A percentile compares a stretch with the other conserved stretches of the same genome.
These are phyloP conservation scores for Verticillium tricorpus DNA, from an alignment of 2,329 filamentous ascomycete genomes.

Conservation along the genomic window DNA sequence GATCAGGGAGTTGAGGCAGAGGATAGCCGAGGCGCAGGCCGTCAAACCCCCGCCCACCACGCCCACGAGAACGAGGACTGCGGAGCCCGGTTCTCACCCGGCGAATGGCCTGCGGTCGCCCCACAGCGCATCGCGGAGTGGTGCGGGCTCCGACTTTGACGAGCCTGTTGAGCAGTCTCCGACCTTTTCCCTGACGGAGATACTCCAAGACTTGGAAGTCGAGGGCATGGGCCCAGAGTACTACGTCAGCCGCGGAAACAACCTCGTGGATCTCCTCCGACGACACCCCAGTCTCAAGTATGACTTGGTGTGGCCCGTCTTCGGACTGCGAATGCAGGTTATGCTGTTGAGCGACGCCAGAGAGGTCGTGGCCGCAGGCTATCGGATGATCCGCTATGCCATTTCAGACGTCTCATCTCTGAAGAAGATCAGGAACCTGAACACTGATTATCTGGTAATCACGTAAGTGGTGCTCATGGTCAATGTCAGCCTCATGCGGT, in stretches of 20 bases:
- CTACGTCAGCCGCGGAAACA: constrained; percentile 90
- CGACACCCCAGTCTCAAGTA: constrained; percentile 91
- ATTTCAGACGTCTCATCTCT: constrained; percentile 89
- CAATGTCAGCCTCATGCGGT: not conserved
- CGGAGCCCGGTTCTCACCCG: constrained; percentile 37
- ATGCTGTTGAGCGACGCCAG: constrained; percentile 95
- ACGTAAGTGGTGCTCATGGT: constrained; percentile 38
- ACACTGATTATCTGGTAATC: constrained; percentile 90
- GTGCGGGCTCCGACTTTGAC: constrained; percentile 58
- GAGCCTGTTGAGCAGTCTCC: constrained; percentile 72
- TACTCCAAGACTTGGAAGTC: constrained; percentile 82
- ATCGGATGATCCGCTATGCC: constrained; percentile 87
- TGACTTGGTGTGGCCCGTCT: constrained; percentile 92
- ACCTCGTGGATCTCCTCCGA: constrained; percentile 93
- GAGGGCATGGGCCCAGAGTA: constrained; percentile 89
- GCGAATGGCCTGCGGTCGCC: constrained; percentile 51
- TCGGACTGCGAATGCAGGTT: constrained; percentile 87
- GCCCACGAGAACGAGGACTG: constrained; percentile 46
- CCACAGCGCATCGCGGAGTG: constrained; percentile 49
- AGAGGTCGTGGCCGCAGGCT: constrained; percentile 92
- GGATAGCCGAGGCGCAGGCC: constrained; percentile 56
- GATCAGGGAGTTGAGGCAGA: constrained; percentile 57
- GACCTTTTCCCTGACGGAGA: constrained; percentile 84
- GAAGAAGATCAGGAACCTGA: constrained; percentile 78
- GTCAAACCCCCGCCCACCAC: constrained; percentile 43